Evolutionary conservation across 345 rosid genomes (phyloP).

Genomic region (Cardamine resedifolia): DNA sequence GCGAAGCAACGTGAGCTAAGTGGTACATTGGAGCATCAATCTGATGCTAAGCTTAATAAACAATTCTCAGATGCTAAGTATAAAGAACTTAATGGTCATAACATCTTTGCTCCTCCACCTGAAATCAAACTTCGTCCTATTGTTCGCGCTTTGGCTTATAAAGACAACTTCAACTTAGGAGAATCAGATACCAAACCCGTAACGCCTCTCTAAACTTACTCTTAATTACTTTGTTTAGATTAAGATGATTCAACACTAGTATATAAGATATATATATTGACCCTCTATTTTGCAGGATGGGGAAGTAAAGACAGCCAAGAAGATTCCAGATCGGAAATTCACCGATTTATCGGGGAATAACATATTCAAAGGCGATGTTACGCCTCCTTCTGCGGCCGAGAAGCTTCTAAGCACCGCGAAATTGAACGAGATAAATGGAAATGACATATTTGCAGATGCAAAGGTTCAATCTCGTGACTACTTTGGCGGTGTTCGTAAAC

Average conservation of each 20-base stretch:
- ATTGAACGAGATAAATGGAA: slow-evolving; percentile 80
- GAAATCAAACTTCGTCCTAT: slow-evolving; percentile 80
- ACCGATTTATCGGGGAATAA: slow-evolving; percentile 78
- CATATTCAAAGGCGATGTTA: slow-evolving; percentile 66
- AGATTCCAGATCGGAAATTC: slow-evolving; percentile 68
- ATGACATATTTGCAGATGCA: slow-evolving; percentile 80
- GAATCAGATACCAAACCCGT: slow-evolving; percentile 39
- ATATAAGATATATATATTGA: neutral
- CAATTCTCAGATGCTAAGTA: slow-evolving; percentile 82
- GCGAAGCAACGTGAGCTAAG: slow-evolving; percentile 95
- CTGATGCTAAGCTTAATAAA: slow-evolving; percentile 65
- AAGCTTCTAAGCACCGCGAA: slow-evolving; percentile 70
- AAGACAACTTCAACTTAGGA: slow-evolving; percentile 72
- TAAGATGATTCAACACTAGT: neutral
- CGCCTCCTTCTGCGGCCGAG: slow-evolving; percentile 54
- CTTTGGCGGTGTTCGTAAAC: slow-evolving; percentile 94
- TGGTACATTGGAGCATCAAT: slow-evolving; percentile 64
- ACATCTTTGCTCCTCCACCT: slow-evolving; percentile 96
- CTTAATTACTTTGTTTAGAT: neutral
- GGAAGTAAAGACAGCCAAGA: slow-evolving; percentile 79
- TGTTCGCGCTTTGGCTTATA: slow-evolving; percentile 65
- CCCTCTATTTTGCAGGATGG: slow-evolving; percentile 38
- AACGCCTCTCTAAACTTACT: neutral
- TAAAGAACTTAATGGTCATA: slow-evolving; percentile 89
- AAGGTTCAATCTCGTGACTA: slow-evolving; percentile 83